Base-by-base conservation (phyloP, 2,329 filamentous ascomycete genomes). In the Paecilomyces formosus region DNA sequence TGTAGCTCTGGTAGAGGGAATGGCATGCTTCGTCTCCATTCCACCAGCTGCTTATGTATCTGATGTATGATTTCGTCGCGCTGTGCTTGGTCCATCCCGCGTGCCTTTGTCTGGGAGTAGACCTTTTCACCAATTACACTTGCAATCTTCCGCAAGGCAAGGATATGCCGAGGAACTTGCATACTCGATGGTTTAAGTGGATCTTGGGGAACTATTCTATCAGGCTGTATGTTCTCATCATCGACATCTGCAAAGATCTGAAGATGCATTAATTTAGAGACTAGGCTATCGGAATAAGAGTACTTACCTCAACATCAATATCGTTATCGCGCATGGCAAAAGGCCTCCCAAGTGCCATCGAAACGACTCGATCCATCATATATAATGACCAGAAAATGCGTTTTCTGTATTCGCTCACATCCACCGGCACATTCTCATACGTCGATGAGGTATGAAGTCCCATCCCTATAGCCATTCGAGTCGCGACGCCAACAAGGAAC, bases 311-410 rank as follows among this genome's bases (percentile, higher is more conserved):
- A 3, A 78, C 70, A 52, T 78, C 75, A 6, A 80, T 76, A 57
- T 80, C 77, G 45, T 78, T 75, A 51, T 79, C 78, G 22, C 78
- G 75, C 2, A 80, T 68, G 2, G 76, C 77, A 61, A 79, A 79
- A 0, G 78, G 77, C 0, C 78, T 69, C 0, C 78, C 78, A 1
- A 80, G 62, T 2, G 77, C 72, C 28, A 75, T 72, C 5, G 77
- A 79, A 4, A 79, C 77, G 1, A 79, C 71, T 1, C 76, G 74
- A 64, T 80, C 78, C 78, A 80, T 79, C 77, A 80, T 79, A 54
- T 80, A 80, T 3, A 80, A 66, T 1, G 75, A 78, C 50, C 76
- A 79, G 63, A 80, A 79, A 1, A 79, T 61, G 2, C 78, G 70
- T 54, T 79, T 79, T 6, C 75, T 70, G 39, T 71, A 66, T 55